phyloP scores from a whole-genome alignment of 768 basidiomycete genomes.

The Mycena sanguinolenta region DNA sequence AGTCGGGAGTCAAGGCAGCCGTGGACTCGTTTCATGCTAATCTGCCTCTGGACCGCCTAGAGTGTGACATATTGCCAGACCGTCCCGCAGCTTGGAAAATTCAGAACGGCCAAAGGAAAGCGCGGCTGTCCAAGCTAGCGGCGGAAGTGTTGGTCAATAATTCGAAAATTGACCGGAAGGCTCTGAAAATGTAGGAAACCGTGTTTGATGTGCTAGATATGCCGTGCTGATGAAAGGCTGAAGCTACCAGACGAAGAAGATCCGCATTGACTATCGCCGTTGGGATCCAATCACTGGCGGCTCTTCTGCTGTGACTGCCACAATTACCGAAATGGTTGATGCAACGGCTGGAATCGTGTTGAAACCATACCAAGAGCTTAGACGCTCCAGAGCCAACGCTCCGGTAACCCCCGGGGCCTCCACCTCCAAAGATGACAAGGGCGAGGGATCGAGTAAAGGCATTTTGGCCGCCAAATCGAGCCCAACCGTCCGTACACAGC shows the following conservation, averaged over 20 bases:
- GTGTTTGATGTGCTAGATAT: background rate
- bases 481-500: background rate
- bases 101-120: constrained; percentile 25
- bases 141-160: constrained; percentile 22
- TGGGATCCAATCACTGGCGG: constrained; percentile 34
- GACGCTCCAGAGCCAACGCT: background rate
- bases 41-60: constrained; percentile 20
- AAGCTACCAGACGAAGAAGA: constrained; percentile 21
- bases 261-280: constrained; percentile 27
- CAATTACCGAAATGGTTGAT: constrained; percentile 11
- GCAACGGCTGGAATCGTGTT: constrained; percentile 24
- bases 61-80: constrained; percentile 26
- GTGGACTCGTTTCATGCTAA: constrained; percentile 29
- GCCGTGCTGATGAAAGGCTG: background rate
- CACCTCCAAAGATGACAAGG: background rate
- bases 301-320: constrained; percentile 19
- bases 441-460: background rate
- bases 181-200: constrained; percentile 13
- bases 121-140: constrained; percentile 33
- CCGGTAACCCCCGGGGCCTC: constrained; percentile 1
- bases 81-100: constrained; percentile 31
- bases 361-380: constrained; percentile 30
- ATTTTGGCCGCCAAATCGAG: background rate
- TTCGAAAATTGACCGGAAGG: constrained; percentile 5
- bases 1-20: constrained; percentile 42